A percentile compares a stretch with the other conserved stretches of the same genome.
Evolutionary conservation across 169 alveolate genomes (phyloP).

Genomic region (Plasmodium adleri): DNA sequence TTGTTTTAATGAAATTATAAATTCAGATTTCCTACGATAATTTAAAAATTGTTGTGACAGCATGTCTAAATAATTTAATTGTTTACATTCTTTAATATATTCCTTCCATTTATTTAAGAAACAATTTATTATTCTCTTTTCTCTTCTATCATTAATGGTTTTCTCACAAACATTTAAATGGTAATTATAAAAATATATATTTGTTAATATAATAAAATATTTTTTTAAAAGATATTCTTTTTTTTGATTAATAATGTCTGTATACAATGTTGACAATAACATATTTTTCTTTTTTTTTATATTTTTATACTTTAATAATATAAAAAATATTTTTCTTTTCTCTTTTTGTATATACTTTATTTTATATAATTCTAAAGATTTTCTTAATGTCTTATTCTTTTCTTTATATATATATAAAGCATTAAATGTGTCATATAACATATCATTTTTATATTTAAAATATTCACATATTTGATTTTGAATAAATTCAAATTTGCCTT

Average conservation of each 20-base stretch:
- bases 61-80: slow-evolving; percentile 13
- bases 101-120: slow-evolving; percentile 17
- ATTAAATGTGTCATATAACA: background rate
- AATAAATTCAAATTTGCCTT: slow-evolving; percentile 33
- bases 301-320: slow-evolving; percentile 18
- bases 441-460: background rate
- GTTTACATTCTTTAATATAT: slow-evolving; percentile 29
- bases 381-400: slow-evolving; percentile 3
- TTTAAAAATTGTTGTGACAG: slow-evolving; percentile 8
- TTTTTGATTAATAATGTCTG: slow-evolving; percentile 20
- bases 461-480: slow-evolving; percentile 15
- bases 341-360: background rate
- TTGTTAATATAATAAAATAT: slow-evolving; percentile 31
- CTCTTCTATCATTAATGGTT: slow-evolving; percentile 28
- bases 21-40: slow-evolving; percentile 31
- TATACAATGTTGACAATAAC: slow-evolving; percentile 6
- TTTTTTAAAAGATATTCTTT: slow-evolving; percentile 23
- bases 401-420: background rate
- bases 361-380: background rate
- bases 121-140: slow-evolving; percentile 1
- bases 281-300: slow-evolving; percentile 24
- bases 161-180: slow-evolving; percentile 32
- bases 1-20: slow-evolving; percentile 29
- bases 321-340: slow-evolving; percentile 17
- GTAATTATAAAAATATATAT: slow-evolving; percentile 39